A percentile compares a stretch with the other conserved stretches of the same genome.
phyloP scores from a whole-genome alignment of 2,329 filamentous ascomycete species.

The Aspergillus fumigatus region DNA sequence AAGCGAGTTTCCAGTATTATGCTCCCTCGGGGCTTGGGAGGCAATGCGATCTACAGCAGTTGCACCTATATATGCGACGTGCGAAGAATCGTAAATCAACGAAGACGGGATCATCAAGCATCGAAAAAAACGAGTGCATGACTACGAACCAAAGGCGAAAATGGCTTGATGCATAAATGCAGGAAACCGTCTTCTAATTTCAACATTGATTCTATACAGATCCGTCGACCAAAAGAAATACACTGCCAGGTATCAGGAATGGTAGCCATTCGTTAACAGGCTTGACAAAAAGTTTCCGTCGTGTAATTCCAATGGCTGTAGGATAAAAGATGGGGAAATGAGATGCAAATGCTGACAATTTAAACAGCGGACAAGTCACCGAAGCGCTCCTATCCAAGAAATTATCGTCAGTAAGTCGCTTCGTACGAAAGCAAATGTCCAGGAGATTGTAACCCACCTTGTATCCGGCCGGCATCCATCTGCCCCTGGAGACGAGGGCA shows the following conservation, averaged over 20 bases:
- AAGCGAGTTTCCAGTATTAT: neutral
- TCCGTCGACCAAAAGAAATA: constrained; percentile 27
- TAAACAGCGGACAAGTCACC: constrained; percentile 94
- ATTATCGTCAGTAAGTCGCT: constrained; percentile 5
- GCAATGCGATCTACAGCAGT: neutral
- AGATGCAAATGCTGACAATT: constrained; percentile 37
- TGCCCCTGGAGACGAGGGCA: constrained; percentile 92
- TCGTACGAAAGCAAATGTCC: neutral
- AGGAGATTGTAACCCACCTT: constrained; percentile 63
- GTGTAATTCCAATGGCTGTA: constrained; percentile 27
- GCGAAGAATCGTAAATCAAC: neutral
- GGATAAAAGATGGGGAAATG: constrained; percentile 26
- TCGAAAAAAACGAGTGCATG: neutral
- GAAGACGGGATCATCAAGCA: neutral
- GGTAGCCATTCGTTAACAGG: constrained; percentile 16
- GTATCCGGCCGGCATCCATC: constrained; percentile 98
- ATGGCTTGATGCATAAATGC: neutral
- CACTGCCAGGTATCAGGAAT: constrained; percentile 23
- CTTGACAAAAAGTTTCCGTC: constrained; percentile 28
- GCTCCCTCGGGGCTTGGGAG: neutral
- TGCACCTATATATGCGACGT: neutral
- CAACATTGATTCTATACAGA: constrained; percentile 40
- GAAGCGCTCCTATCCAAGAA: constrained; percentile 78
- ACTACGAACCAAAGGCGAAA: neutral
- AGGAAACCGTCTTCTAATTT: constrained; percentile 29